Evolutionary conservation across 2,329 filamentous ascomycete genomes (phyloP), one percentile per base, ranked within the genome.

Genomic region (Talaromyces sp.): DNA sequence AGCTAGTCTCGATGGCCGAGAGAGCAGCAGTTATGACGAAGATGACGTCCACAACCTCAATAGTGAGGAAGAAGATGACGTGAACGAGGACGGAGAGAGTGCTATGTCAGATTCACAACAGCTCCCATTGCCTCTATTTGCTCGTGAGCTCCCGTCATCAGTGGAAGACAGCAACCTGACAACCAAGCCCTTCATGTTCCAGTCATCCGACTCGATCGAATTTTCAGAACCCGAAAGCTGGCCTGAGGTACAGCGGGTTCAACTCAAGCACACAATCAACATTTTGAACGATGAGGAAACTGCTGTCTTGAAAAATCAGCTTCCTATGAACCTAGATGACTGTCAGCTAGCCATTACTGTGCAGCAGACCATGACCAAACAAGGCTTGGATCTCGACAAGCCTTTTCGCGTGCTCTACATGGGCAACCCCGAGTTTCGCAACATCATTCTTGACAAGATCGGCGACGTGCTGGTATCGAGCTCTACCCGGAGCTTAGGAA

Each of bases 401-500:
- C 79, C 80, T 3, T 82, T 81, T 59, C 78, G 76, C 43, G 75
- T 82, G 31, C 70, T 82, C 2, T 82, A 81, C 65, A 67, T 80
- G 33, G 80, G 80, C 16, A 72, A 77, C 59, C 67, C 75, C 0
- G 73, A 74, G 7, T 77, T 74, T 45, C 76, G 78, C 43, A 75
- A 77, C 47, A 76, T 75, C 41, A 75, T 82, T 56, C 73, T 82
- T 14, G 77, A 80, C 68, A 83, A 83, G 66, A 77, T 83, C 19
- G 81, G 79, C 10, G 79, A 82, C 67, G 79, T 80, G 11, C 67
- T 83, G 31, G 79, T 81, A 7, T 78, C 79, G 19, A 78, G 77
- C 66, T 74, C 76, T 22, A 70, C 68, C 27, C 69, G 72, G 60
- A 71, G 72, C 43, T 73, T 72, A 10, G 74, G 73, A 61, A 72